Base-by-base conservation (phyloP, 2,329 filamentous ascomycete species). In the Xylaria polymorpha region DNA sequence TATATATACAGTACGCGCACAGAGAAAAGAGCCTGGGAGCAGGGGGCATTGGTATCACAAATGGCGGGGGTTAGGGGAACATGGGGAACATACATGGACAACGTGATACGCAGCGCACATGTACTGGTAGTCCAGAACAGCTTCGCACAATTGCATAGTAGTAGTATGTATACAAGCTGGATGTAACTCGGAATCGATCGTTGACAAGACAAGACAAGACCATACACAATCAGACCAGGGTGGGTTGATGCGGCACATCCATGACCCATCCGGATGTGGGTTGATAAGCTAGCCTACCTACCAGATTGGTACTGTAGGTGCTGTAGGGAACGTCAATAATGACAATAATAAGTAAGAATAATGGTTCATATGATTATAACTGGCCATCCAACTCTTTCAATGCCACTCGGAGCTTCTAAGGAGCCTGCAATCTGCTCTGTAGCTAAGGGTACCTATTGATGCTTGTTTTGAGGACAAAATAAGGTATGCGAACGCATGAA, bases 181-280 rank as follows among this genome's bases (percentile, higher is more conserved):
- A 60, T 43, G 39, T 29, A 46, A 53, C 46, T 67, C 25, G 59
- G 66, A 48, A 68, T 55, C 61, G 53, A 51, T 51, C 59, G 37
- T 44, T 60, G 32, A 43, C 35, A 43, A 29, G 25, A 29, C 35
- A 43, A 29, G 25, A 29, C 25, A 29, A 46, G 50, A 39, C 7
- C 20, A 7, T 44, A 53, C 60, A 58, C 50, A 61, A 67, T 67
- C 65, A 61, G 64, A 65, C 60, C 57, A 70, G 68, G 57, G 57
- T 56, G 55, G 64, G 50, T 59, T 65, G 65, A 65, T 60, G 68
- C 68, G 51, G 56, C 50, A 56, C 39, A 63, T 68, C 44, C 50
- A 39, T 43, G 67, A 59, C 51, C 59, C 61, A 60, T 70, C 68
- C 48, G 39, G 25, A 57, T 51, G 55, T 61, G 64, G 61, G 48